Conservation (phyloP, 169 alveolate genomes). For the Besnoitia besnoiti region DNA sequence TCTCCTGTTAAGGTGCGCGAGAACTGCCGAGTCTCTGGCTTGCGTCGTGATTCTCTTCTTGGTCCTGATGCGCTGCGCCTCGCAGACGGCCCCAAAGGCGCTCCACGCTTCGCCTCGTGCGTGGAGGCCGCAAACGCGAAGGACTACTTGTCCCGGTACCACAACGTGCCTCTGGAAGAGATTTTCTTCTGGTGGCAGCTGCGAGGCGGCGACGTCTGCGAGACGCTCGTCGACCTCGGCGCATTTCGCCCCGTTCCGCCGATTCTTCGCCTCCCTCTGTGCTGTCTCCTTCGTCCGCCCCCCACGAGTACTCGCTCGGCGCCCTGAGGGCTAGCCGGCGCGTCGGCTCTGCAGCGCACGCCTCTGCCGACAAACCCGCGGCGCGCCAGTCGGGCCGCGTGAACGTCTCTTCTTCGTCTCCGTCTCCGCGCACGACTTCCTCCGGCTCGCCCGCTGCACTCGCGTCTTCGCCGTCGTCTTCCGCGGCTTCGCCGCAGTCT, state of each 20-base stretch:
- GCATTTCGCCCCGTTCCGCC: constrained; percentile 55
- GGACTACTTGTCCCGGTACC: constrained; percentile 9
- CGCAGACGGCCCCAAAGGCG: too few species aligned
- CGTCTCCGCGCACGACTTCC: too few species aligned
- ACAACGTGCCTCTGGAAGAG: constrained; percentile 51
- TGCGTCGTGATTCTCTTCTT: too few species aligned
- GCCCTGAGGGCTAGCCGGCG: not conserved
- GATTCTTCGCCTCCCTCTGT: constrained; percentile 49
- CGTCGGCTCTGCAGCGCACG: too few species aligned
- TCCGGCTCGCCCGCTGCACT: not conserved
- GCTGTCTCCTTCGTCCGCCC: constrained; percentile 42
- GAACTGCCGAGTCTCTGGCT: too few species aligned
- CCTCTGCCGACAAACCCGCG: too few species aligned
- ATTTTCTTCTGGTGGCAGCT: constrained; percentile 67
- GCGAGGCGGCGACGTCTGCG: constrained; percentile 56
- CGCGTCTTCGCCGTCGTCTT: not conserved
- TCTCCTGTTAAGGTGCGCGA: too few species aligned
- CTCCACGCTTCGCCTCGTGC: too few species aligned
- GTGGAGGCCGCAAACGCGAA: too few species aligned
- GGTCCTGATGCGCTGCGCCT: too few species aligned
- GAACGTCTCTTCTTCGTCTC: not conserved
- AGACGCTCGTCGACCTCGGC: not conserved
- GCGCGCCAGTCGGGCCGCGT: too few species aligned
- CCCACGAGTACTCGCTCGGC: not conserved
- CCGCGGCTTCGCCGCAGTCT: not conserved